phyloP scores from a whole-genome alignment of 148 eudicot species.

The Nepenthes gracilis region DNA sequence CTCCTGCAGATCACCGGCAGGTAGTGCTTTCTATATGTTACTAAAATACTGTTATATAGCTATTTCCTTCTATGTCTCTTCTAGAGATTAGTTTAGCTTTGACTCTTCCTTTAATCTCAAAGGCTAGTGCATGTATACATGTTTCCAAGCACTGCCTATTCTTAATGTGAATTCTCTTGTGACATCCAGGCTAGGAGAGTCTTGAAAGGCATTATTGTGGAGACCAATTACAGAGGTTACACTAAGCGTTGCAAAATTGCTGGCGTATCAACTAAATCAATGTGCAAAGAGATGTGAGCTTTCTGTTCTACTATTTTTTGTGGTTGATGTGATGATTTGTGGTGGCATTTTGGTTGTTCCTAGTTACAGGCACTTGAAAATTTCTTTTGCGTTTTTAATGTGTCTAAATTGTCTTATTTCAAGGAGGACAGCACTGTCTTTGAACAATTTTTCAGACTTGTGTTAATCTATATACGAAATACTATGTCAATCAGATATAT shows the following conservation, averaged over 20 bases:
- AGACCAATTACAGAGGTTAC: constrained; percentile 20
- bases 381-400: background rate
- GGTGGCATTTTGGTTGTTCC: background rate
- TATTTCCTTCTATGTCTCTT: background rate
- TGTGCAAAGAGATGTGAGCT: constrained; percentile 41
- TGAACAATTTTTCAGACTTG: too few species aligned
- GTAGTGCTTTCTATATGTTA: constrained; percentile 15
- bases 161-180: background rate
- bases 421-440: too few species aligned
- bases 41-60: background rate
- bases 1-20: constrained; percentile 49
- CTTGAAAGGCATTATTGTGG: constrained; percentile 43
- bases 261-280: constrained; percentile 32
- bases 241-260: constrained; percentile 32
- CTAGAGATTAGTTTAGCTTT: background rate
- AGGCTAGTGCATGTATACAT: too few species aligned
- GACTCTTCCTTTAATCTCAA: too few species aligned
- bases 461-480: too few species aligned
- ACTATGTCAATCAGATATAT: too few species aligned
- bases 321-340: background rate
- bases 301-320: background rate
- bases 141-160: background rate
- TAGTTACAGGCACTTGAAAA: background rate
- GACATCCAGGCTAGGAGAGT: constrained; percentile 43
- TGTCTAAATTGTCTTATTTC: too few species aligned